phyloP scores from a whole-genome alignment of 192 early-diverging fungal species.

The Paraglomus brasilianum region DNA sequence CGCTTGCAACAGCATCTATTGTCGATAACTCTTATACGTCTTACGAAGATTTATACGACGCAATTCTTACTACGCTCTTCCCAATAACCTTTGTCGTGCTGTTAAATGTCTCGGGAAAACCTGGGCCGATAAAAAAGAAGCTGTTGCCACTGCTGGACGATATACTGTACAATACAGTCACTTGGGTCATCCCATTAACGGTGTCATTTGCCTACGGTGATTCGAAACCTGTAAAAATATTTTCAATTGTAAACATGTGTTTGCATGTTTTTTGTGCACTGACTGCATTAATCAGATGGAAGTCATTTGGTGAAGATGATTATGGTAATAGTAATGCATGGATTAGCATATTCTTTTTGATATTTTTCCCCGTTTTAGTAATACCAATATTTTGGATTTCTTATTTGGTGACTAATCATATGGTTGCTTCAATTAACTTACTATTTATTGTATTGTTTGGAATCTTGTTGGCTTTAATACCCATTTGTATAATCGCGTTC shows the following conservation, averaged over 20 bases:
- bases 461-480: background rate
- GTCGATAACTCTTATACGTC: too few species aligned
- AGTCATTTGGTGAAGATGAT: too few species aligned
- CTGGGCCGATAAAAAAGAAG: background rate
- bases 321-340: too few species aligned
- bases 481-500: too few species aligned
- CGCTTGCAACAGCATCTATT: too few species aligned
- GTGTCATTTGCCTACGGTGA: too few species aligned
- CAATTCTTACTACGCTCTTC: too few species aligned
- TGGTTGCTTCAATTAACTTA: background rate
- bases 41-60: too few species aligned
- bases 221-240: too few species aligned
- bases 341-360: background rate
- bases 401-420: background rate
- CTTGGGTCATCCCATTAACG: conserved; percentile 22
- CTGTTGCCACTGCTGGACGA: conserved; percentile 22
- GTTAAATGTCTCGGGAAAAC: too few species aligned
- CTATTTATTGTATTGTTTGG: conserved; percentile 10
- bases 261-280: conserved; percentile 13
- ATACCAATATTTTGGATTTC: conserved; percentile 16
- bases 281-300: conserved; percentile 2
- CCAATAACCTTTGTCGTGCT: too few species aligned
- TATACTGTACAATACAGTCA: conserved; percentile 21
- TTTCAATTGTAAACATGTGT: conserved; percentile 26
- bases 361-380: background rate